phyloP scores from a whole-genome alignment of 805 yeast genomes.

The Lachancea meyersii region DNA sequence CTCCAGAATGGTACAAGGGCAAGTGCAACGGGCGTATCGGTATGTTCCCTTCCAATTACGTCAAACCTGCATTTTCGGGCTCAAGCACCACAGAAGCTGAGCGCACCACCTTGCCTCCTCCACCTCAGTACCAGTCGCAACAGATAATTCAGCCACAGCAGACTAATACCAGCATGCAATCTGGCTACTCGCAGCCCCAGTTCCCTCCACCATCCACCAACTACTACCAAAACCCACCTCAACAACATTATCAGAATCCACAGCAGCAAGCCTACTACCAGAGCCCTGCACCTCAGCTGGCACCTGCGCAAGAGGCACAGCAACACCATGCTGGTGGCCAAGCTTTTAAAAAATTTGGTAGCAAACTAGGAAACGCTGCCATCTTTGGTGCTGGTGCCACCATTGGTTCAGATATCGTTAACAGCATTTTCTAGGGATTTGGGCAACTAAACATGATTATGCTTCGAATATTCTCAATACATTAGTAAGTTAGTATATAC shows the following conservation, averaged over 20 bases:
- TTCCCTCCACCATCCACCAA: constrained; percentile 48
- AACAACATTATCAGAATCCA: constrained; percentile 31
- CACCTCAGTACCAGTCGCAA: constrained; percentile 23
- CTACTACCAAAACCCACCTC: constrained; percentile 39
- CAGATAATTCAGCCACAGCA: constrained; percentile 13
- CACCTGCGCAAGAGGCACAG: constrained; percentile 23
- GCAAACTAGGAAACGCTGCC: constrained; percentile 85
- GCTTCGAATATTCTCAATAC: not conserved
- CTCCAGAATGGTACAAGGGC: constrained; percentile 93
- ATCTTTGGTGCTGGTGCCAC: constrained; percentile 97
- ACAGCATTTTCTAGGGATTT: constrained; percentile 50
- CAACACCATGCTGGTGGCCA: constrained; percentile 29
- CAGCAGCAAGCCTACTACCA: constrained; percentile 25
- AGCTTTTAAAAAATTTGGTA: constrained; percentile 57
- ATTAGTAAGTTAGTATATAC: not conserved
- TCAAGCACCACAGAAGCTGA: constrained; percentile 9
- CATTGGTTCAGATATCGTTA: constrained; percentile 75
- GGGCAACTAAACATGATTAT: constrained; percentile 10
- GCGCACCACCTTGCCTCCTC: constrained; percentile 18
- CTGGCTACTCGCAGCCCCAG: constrained; percentile 28
- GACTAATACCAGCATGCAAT: constrained; percentile 8
- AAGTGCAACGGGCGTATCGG: constrained; percentile 54
- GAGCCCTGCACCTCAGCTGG: constrained; percentile 11
- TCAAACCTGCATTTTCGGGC: constrained; percentile 36
- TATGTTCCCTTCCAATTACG: constrained; percentile 87